Base-by-base conservation (phyloP, 495 filamentous ascomycete genomes). In the Lentithecium fluviatile region DNA sequence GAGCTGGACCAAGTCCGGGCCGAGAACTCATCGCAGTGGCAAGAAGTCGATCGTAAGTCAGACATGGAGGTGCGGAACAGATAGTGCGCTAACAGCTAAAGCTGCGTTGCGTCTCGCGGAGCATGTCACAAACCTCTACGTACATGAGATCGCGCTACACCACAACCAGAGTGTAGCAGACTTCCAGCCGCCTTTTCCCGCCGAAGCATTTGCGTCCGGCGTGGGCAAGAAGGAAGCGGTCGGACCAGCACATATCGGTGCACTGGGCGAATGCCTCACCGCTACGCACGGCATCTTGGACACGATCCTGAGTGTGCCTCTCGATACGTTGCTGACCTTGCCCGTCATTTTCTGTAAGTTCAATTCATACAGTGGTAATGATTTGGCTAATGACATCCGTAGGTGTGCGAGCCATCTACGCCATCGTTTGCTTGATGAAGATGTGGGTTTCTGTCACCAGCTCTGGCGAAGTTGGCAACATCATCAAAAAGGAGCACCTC, bases 71-170 rank as follows among this genome's bases (percentile, higher is more conserved):
- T 11, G 12, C 8, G 6, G 13, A 19, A 21, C 2, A 10, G 24
- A 7, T 6, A 11, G 46, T 46, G 46, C 23, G 43, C 66, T 53
- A 57, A 68, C 38, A n/a, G 19, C 21, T 13, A 36, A 46, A 88
- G 83, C 78, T 48, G 77, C 80, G 1, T 73, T 89, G 3, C 71
- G 76, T 57, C 72, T 89, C 43, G 78, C 78, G 46, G 85, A 85
- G 59, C 76, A 88, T 61, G 79, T 90, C 1, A 70, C 90, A 32
- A 86, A 80, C 56, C 76, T 96, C 2, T 96, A 93, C 65, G 83
- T 95, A 62, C 90, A 97, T 69, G 93, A 96, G 71, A 87, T 93
- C 49, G 85, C 87, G 2, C 82, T 95, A 67, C 86, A 93, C 50
- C 77, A 84, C 20, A 88, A 94, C 58, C 83, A 84, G 62, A 82